Conservation (phyloP, 2,329 filamentous ascomycete genomes). For the Orbilia brochopaga region DNA sequence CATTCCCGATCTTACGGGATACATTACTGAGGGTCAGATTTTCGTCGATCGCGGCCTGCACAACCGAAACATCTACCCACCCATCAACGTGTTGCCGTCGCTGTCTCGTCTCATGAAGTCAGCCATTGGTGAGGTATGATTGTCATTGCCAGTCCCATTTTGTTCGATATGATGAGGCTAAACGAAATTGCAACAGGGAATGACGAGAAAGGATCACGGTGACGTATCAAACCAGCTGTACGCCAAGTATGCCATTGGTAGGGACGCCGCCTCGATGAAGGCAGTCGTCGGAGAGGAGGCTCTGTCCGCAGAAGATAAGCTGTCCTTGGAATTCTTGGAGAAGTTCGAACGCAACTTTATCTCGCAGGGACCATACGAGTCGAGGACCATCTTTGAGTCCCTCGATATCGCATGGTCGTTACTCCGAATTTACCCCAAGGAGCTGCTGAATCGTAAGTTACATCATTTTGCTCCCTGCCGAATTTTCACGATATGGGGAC, state of each 20-base stretch:
- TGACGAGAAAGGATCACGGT: slow-evolving; percentile 94
- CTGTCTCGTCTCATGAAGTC: slow-evolving; percentile 99
- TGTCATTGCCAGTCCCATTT: slow-evolving; percentile 46
- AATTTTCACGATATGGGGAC: neutral
- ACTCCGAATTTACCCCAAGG: slow-evolving; percentile 96
- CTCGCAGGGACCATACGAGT: slow-evolving; percentile 88
- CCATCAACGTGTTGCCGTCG: slow-evolving; percentile 97
- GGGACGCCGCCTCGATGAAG: slow-evolving; percentile 98
- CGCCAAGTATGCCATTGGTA: slow-evolving; percentile 98
- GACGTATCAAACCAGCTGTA: slow-evolving; percentile 99
- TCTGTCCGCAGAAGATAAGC: slow-evolving; percentile 91
- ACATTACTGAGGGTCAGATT: slow-evolving; percentile 99
- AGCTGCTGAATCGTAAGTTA: slow-evolving; percentile 80
- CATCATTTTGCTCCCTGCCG: neutral
- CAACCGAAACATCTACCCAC: slow-evolving; percentile 98
- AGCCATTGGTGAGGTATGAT: slow-evolving; percentile 77
- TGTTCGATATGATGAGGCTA: slow-evolving; percentile 1
- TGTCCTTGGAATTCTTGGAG: slow-evolving; percentile 95
- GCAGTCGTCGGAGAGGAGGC: slow-evolving; percentile 98
- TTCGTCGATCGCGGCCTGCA: slow-evolving; percentile 91
- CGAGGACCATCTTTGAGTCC: slow-evolving; percentile 87
- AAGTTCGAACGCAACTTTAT: slow-evolving; percentile 98
- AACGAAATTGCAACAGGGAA: slow-evolving; percentile 62
- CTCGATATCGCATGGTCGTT: slow-evolving; percentile 96
- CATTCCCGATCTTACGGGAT: slow-evolving; percentile 97